Evolutionary conservation across 2,329 filamentous ascomycete species (phyloP).

Genomic region (Nothophoma quercina): DNA sequence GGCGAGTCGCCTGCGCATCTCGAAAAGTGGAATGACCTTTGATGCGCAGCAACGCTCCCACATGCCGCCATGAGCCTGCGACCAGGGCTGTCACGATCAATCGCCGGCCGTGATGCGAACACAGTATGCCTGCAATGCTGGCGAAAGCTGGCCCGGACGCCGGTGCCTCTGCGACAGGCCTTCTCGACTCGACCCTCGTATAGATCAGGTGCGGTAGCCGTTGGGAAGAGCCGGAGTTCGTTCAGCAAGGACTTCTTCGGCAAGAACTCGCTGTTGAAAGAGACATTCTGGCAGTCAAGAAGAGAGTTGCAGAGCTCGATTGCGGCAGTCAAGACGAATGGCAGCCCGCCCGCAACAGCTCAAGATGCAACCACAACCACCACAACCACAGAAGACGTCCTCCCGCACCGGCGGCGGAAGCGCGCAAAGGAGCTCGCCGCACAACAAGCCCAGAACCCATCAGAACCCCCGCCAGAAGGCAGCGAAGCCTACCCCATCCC

Average conservation of each 20-base stretch:
- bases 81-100: constrained; percentile 40
- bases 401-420: constrained; percentile 47
- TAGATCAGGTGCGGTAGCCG: constrained; percentile 39
- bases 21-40: constrained; percentile 16
- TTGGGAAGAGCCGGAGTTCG: constrained; percentile 38
- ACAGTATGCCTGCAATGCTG: constrained; percentile 46
- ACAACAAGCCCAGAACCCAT: constrained; percentile 2
- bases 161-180: constrained; percentile 31
- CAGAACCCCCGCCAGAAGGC: constrained; percentile 22
- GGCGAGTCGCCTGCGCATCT: constrained; percentile 6
- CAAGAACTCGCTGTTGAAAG: constrained; percentile 45
- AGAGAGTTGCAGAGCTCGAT: constrained; percentile 44
- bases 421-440: constrained; percentile 36
- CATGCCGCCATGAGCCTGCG: constrained; percentile 49
- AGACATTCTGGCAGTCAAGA: constrained; percentile 39
- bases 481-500: constrained; percentile 49
- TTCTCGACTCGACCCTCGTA: constrained; percentile 39
- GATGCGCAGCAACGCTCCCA: constrained; percentile 15
- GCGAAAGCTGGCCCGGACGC: constrained; percentile 35
- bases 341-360: constrained; percentile 15
- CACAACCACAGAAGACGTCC: constrained; percentile 33
- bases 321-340: constrained; percentile 19
- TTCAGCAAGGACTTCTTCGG: constrained; percentile 52
- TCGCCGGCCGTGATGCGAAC: constrained; percentile 38
- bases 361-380: constrained; percentile 6